Conservation (phyloP, 2,329 filamentous ascomycete species). For the Delphinella strobiligena region DNA sequence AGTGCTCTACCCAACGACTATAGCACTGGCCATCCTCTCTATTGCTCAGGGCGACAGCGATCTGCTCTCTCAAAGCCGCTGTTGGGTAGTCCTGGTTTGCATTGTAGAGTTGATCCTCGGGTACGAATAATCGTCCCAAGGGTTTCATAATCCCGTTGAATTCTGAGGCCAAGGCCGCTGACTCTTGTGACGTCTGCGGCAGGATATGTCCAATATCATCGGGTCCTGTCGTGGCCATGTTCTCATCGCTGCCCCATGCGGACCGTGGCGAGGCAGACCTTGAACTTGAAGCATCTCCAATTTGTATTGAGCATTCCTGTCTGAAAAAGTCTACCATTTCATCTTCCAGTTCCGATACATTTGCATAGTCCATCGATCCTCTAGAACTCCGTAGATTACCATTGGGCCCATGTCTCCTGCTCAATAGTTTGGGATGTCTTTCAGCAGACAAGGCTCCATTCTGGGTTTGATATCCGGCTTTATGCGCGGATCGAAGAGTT, state of each 20-base stretch:
- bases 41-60: neutral
- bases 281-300: neutral
- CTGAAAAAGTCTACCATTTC: conserved; percentile 3
- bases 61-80: neutral
- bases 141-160: too few relatives aligned
- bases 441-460: neutral
- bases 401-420: neutral
- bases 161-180: too few relatives aligned
- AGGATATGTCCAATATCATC: too few relatives aligned
- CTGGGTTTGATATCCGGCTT: neutral
- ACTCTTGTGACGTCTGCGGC: too few relatives aligned
- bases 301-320: neutral
- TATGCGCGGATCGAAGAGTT: conserved; percentile 2
- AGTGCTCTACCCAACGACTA: neutral
- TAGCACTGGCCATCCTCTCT: neutral
- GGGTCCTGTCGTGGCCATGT: too few relatives aligned
- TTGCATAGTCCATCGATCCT: neutral
- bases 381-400: neutral
- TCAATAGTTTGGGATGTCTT: neutral
- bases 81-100: neutral
- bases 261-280: conserved; percentile 1
- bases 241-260: too few relatives aligned
- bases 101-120: too few relatives aligned
- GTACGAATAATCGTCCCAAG: too few relatives aligned
- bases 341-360: neutral